Percentiles rank a stretch among this genome's conserved stretches.
These are phyloP conservation scores for Podila epigama DNA, from an alignment of 192 early-diverging fungal species.

Conservation along the genomic window DNA sequence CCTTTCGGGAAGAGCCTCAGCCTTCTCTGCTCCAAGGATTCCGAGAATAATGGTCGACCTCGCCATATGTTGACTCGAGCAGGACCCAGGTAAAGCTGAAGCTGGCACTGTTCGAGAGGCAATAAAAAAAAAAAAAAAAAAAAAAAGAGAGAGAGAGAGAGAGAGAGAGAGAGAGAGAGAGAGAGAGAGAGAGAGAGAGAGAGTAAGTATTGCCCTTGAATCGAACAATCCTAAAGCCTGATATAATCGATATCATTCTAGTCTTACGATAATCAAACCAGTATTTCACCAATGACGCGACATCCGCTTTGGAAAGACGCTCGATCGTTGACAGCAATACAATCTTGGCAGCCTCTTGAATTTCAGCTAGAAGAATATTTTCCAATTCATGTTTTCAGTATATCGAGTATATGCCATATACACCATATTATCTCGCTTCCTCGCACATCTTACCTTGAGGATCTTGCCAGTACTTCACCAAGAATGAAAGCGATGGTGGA, in stretches of 20 bases:
- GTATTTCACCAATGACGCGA: constrained; percentile 64
- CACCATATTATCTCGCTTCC: no score
- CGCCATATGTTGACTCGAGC: constrained; percentile 56
- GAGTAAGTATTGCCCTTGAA: no score
- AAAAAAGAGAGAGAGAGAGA: no score
- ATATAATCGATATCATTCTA: no score
- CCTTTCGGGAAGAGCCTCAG: constrained; percentile 54
- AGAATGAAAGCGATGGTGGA: constrained; percentile 71
- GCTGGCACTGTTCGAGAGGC: constrained; percentile 69
- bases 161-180: no score
- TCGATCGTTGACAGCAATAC: constrained; percentile 63
- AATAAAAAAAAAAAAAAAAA: no score
- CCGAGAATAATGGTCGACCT: constrained; percentile 79
- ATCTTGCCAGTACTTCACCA: constrained; percentile 89
- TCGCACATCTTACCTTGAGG: constrained; percentile 64
- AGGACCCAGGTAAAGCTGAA: constrained; percentile 41
- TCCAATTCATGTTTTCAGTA: no score
- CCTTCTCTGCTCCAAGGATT: constrained; percentile 72
- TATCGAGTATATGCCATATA: no score
- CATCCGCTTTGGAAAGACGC: constrained; percentile 58
- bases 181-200: no score
- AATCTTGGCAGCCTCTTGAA: constrained; percentile 69
- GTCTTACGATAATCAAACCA: constrained; percentile 72
- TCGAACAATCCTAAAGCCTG: no score
- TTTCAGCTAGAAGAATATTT: no score